These are phyloP conservation scores for Candida corydali DNA, from an alignment of 805 yeast genomes.

Conservation along the genomic window DNA sequence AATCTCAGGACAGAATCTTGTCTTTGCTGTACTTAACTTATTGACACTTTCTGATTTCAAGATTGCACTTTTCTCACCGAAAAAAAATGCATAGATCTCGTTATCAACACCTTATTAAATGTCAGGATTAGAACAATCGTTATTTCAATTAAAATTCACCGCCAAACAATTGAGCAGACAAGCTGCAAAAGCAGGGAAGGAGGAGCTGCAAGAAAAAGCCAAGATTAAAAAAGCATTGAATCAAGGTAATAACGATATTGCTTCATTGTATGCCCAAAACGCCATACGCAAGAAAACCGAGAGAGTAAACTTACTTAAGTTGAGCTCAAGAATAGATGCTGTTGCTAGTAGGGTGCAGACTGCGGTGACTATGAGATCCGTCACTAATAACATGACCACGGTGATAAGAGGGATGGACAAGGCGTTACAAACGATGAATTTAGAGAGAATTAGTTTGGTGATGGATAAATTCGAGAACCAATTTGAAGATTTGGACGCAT, in stretches of 20 bases:
- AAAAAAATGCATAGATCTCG: background rate
- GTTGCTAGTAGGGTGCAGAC: constrained; percentile 96
- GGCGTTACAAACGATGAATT: constrained; percentile 92
- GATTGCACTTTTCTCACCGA: constrained; percentile 1
- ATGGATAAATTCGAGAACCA: constrained; percentile 97
- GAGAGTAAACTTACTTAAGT: constrained; percentile 69
- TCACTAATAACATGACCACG: constrained; percentile 88
- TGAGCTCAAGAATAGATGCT: constrained; percentile 90
- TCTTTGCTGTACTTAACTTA: too few species aligned
- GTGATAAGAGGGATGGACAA: constrained; percentile 95
- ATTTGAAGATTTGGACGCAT: constrained; percentile 92
- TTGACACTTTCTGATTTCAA: too few species aligned
- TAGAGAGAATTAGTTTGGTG: constrained; percentile 85
- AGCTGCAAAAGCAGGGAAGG: constrained; percentile 86
- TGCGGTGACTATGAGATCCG: constrained; percentile 95
- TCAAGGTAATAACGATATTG: constrained; percentile 88
- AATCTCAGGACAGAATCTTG: too few species aligned
- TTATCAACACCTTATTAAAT: constrained; percentile 12
- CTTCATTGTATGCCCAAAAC: constrained; percentile 90
- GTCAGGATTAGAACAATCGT: constrained; percentile 47
- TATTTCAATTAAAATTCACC: constrained; percentile 75
- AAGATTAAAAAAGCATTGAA: constrained; percentile 84
- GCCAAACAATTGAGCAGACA: constrained; percentile 90
- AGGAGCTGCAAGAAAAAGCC: constrained; percentile 80
- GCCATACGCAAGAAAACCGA: constrained; percentile 92